Evolutionary conservation across 2,329 filamentous ascomycete species (phyloP).

Genomic region (Aspergillus sp.): DNA sequence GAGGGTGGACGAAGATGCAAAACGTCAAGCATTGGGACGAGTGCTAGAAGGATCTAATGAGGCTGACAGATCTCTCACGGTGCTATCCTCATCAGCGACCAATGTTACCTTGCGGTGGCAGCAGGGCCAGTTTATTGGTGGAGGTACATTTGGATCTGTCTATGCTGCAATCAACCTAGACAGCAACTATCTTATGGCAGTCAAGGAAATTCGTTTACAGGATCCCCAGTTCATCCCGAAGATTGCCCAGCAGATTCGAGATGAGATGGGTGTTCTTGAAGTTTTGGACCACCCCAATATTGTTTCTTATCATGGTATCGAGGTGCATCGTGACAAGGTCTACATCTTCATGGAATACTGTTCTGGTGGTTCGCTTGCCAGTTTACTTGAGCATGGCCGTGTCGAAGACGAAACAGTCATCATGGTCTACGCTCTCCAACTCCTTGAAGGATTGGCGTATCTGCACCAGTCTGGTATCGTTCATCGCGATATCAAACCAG

Average conservation of each 20-base stretch:
- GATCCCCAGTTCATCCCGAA: slow-evolving; percentile 94
- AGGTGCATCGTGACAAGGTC: slow-evolving; percentile 97
- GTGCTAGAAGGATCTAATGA: slow-evolving; percentile 94
- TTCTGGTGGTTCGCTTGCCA: slow-evolving; percentile 86
- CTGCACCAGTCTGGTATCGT: slow-evolving; percentile 88
- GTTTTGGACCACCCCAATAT: slow-evolving; percentile 96
- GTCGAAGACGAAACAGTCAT: slow-evolving; percentile 98
- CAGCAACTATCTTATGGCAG: slow-evolving; percentile 92
- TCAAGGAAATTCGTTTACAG: slow-evolving; percentile 96
- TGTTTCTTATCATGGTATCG: slow-evolving; percentile 95
- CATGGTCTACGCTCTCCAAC: slow-evolving; percentile 91
- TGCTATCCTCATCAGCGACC: slow-evolving; percentile 86
- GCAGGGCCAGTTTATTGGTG: slow-evolving; percentile 96
- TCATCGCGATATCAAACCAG: slow-evolving; percentile 96
- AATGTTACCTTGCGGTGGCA: slow-evolving; percentile 97
- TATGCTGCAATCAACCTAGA: slow-evolving; percentile 97
- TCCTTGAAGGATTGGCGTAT: slow-evolving; percentile 90
- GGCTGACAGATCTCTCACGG: slow-evolving; percentile 89
- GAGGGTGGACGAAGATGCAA: slow-evolving; percentile 73
- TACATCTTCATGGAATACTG: slow-evolving; percentile 99
- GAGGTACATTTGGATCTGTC: slow-evolving; percentile 94
- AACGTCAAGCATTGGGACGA: slow-evolving; percentile 80
- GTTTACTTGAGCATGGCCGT: slow-evolving; percentile 85
- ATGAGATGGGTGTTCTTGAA: slow-evolving; percentile 95
- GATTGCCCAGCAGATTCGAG: slow-evolving; percentile 87